Evolutionary conservation across 306 rosid species (phyloP), one percentile per base, ranked within the genome.

Genomic region (Fragaria nilgerrensis): DNA sequence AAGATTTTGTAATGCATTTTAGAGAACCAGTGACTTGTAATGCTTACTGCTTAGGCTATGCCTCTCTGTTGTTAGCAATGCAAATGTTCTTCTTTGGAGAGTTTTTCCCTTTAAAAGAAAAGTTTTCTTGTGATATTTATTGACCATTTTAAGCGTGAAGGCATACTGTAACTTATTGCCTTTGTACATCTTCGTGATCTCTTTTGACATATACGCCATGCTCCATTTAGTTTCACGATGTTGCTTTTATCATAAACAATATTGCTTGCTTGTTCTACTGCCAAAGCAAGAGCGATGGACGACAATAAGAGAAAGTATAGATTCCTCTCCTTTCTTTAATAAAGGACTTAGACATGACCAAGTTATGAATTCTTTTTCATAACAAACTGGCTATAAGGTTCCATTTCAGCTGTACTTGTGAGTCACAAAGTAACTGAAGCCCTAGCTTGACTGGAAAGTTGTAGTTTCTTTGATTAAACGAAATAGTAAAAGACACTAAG

Each of bases 1-100:
- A 25, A 74, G 75, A 83, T 65, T 78, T 72, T 80, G 79, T 52
- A 59, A 47, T 53, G 50, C 77, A 47, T 72, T 80, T 44, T n/a
- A 76, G 63, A 70, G 70, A 79, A 25, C 70, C 25, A 10, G 7
- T 50, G 72, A 53, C 36, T 37, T 66, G 66, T 47, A 23, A 70
- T 55, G 73, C 45, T 39, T 70, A 48, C 17, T 15, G 23, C 23
- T 17, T 32, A 63, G 74, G 67, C 56, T 41, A 48, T 56, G 39
- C 37, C 56, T 20, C 70, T 9, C 25, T 58, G 49, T 66, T 37
- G 65, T 65, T 52, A 43, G 47, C 69, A 19, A 20, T 73, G 82
- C 74, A 23, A 37, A 64, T 65, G 34, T 36, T 39, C 8, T 15
- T 5, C 32, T 53, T 29, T 37, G 22, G 61, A n/a, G 15, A 11